Conservation (phyloP, 2,329 filamentous ascomycete species). For the Teratosphaeria pseudoeucalypti region DNA sequence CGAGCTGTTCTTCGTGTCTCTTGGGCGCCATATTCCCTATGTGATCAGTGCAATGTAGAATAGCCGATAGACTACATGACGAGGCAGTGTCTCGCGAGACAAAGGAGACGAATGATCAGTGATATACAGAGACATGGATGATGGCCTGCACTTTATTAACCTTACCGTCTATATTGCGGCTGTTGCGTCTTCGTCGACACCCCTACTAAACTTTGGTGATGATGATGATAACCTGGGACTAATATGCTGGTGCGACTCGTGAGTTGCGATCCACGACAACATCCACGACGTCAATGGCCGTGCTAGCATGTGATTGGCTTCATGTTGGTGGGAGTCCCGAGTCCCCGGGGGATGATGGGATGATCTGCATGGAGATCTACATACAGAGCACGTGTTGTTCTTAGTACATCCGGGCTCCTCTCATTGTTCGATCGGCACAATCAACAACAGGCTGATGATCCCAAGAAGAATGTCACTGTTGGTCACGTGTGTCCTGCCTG, state of each 20-base stretch:
- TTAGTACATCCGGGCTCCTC: not conserved
- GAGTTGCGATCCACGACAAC: not conserved
- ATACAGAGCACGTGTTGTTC: not conserved
- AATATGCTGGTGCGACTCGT: not conserved
- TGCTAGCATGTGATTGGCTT: not conserved
- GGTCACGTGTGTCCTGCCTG: not conserved
- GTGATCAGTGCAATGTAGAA: not conserved
- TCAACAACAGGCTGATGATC: not conserved
- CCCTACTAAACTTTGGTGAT: not conserved
- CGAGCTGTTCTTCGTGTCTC: not conserved
- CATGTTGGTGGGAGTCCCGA: not conserved
- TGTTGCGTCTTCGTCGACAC: not conserved
- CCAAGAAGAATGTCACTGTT: not conserved
- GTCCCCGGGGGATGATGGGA: no score
- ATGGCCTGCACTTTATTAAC: not conserved
- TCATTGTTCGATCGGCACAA: not conserved
- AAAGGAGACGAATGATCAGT: not conserved
- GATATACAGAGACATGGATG: not conserved
- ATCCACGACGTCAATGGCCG: not conserved
- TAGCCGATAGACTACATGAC: not conserved
- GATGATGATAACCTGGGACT: not conserved
- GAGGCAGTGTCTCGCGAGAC: not conserved
- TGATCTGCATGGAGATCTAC: not conserved
- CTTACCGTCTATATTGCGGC: not conserved
- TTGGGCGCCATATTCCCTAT: not conserved